A percentile compares a stretch with the other conserved stretches of the same genome.
Evolutionary conservation across 768 basidiomycete genomes (phyloP).

Genomic region (Sporobolomyces pararoseus): DNA sequence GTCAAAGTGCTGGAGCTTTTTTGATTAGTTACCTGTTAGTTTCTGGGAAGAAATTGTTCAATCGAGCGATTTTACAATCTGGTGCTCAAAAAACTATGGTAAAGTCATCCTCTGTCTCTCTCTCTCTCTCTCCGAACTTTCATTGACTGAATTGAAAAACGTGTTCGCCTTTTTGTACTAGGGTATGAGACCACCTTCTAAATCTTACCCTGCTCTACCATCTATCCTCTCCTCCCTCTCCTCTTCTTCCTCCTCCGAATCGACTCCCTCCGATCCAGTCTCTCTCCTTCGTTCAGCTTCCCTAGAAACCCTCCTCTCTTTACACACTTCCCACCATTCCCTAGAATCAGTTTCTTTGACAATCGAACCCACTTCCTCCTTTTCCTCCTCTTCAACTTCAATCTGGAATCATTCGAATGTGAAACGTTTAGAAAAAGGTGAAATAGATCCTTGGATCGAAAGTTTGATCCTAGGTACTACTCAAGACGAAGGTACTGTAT

Average conservation of each 20-base stretch:
- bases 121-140: not conserved
- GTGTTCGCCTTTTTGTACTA: not conserved
- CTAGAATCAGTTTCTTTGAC: constrained; percentile 19
- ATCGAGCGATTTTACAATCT: constrained; percentile 27
- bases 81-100: constrained; percentile 37
- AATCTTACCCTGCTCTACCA: constrained; percentile 25
- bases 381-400: not conserved
- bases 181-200: constrained; percentile 22
- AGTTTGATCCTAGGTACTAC: constrained; percentile 21
- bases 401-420: constrained; percentile 26
- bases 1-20: constrained; percentile 60
- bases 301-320: not conserved
- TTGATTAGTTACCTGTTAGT: constrained; percentile 48
- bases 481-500: constrained; percentile 30
- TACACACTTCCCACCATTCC: constrained; percentile 11
- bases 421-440: constrained; percentile 1
- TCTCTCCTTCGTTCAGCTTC: constrained; percentile 22
- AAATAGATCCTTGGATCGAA: constrained; percentile 34
- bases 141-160: not conserved
- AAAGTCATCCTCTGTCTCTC: not conserved
- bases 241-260: not conserved
- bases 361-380: constrained; percentile 11
- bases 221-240: constrained; percentile 21
- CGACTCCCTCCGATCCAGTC: not conserved
- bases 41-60: constrained; percentile 30